Conservation (phyloP, 2,329 filamentous ascomycete genomes). For the Phaeomoniella chlamydospora region DNA sequence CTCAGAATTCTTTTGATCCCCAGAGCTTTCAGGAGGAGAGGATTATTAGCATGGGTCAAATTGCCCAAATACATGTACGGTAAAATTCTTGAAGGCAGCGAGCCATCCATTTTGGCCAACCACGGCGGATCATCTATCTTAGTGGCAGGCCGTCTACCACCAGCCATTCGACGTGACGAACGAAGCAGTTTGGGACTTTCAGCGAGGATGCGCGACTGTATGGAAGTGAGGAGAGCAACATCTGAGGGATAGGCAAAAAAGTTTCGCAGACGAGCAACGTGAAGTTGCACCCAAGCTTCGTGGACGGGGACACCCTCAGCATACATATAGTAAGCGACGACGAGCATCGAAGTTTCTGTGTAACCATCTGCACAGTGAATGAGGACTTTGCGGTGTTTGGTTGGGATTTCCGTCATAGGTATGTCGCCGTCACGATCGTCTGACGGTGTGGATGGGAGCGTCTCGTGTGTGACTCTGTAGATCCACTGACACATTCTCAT, state of each 20-base stretch:
- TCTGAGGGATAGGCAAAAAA: constrained; percentile 95
- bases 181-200: constrained; percentile 43
- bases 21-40: constrained; percentile 60
- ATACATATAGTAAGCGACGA: constrained; percentile 86
- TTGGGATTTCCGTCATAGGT: constrained; percentile 28
- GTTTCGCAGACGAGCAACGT: constrained; percentile 68
- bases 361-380: constrained; percentile 95
- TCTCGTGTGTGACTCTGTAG: constrained; percentile 62
- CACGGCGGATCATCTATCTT: constrained; percentile 49
- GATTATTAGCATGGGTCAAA: constrained; percentile 84
- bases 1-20: constrained; percentile 82
- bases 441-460: constrained; percentile 15
- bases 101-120: constrained; percentile 75
- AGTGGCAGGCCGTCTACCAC: constrained; percentile 19
- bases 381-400: constrained; percentile 52
- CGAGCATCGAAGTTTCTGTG: constrained; percentile 82
- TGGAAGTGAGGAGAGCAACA: constrained; percentile 62
- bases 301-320: constrained; percentile 68
- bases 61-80: constrained; percentile 97
- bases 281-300: constrained; percentile 75
- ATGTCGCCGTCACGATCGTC: constrained; percentile 42
- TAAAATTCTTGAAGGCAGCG: constrained; percentile 73
- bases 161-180: constrained; percentile 8
- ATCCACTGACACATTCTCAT: constrained; percentile 85
- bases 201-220: constrained; percentile 60